Evolutionary conservation across 2,329 filamentous ascomycete genomes (phyloP), one percentile per base, ranked within the genome.

Genomic region (Chrysosporium queenslandicum): DNA sequence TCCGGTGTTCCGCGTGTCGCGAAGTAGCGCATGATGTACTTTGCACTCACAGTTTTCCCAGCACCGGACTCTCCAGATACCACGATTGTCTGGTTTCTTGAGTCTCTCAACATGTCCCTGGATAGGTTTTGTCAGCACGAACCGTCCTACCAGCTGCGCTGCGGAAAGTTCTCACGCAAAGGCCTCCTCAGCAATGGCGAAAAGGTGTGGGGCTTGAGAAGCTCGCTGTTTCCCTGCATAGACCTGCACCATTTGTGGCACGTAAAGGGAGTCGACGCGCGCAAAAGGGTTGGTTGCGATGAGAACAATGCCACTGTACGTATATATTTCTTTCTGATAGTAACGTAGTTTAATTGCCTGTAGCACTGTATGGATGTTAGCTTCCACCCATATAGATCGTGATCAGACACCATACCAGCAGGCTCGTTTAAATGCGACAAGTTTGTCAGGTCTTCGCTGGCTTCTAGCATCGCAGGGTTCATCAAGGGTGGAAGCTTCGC

Each of bases 1-100:
- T 94, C 88, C 52, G 92, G 89, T 6, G 90, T 85, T 71, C 96
- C 92, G 79, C 92, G 83, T 40, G 92, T 98, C 57, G 92, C 92
- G 71, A 98, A 98, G 75, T 98, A 98, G 64, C 92, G 83, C 92
- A 98, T 98, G 68, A 98, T 97, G 73, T 98, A 97, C 75, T 98
- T 98, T 63, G 92, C 92, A 71, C 91, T 97, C 68, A 98, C 92
- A 4, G 92, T 98, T 76, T 98, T 98, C 65, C 92, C 92, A 58
- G 92, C 92, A 79, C 92, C 92, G 51, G 92, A 98, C 72, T 98
- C 92, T 68, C 92, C 92, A 32, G 92, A 98, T n/a, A 98, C 92
- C 50, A 98, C 92, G 58, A 98, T 87, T 36, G 92, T 98, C 75
- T 98, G 92, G 72, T 98, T 98, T 71, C 89, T 90, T 61, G 80